Conservation (phyloP, 1,284 basidiomycete genomes). For the Ceratobasidium sp. region DNA sequence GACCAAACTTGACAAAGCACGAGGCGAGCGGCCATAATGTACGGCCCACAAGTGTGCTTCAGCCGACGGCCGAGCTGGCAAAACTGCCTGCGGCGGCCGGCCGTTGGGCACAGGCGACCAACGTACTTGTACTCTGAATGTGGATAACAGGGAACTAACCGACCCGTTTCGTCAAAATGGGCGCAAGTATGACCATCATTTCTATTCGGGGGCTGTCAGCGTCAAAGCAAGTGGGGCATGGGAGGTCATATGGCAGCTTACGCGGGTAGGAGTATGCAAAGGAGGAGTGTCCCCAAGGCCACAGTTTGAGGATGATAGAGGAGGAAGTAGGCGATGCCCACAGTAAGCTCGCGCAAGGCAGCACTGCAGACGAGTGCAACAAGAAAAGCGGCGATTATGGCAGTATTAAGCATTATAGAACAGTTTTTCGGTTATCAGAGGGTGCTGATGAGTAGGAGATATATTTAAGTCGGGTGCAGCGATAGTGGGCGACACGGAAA, state of each 20-base stretch:
- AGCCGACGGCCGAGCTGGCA: neutral
- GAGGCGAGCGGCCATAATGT: neutral
- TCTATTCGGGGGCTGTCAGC: neutral
- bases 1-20: neutral
- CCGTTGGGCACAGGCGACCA: neutral
- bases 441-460: too few species aligned
- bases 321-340: neutral
- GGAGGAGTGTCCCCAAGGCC: neutral
- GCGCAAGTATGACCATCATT: neutral
- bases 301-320: neutral
- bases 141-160: conserved; percentile 1
- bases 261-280: neutral
- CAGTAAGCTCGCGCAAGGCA: too few species aligned
- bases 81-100: neutral
- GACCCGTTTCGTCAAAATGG: neutral
- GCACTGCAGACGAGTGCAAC: neutral
- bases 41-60: too few species aligned
- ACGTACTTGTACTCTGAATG: neutral
- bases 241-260: neutral
- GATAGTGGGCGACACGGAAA: neutral
- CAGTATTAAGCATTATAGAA: neutral
- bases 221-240: too few species aligned
- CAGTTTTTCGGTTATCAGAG: too few species aligned
- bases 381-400: neutral
- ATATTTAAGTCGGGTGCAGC: too few species aligned